Percentiles rank a stretch among this genome's conserved stretches.
phyloP scores from a whole-genome alignment of 768 basidiomycete genomes.

The Serendipita indica region DNA sequence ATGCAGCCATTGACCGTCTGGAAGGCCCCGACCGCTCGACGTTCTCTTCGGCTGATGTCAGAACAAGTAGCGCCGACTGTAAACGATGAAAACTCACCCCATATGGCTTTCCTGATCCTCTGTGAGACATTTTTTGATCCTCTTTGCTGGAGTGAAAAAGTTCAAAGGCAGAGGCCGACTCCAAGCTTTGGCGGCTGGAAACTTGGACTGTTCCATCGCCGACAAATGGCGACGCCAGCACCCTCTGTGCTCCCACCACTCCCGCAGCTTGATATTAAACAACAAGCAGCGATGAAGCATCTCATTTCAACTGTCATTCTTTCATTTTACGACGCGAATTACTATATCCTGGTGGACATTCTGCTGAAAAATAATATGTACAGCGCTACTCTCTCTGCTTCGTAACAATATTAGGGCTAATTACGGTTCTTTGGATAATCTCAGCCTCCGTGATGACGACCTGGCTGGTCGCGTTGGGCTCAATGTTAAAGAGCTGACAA shows the following conservation, averaged over 20 bases:
- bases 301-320: conserved; percentile 5
- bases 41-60: not conserved
- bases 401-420: not conserved
- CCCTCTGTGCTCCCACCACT: not conserved
- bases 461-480: conserved; percentile 81
- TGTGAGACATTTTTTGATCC: conserved; percentile 4
- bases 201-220: not conserved
- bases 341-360: conserved; percentile 84
- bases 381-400: not conserved
- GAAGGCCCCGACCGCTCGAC: not conserved
- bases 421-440: conserved; percentile 8
- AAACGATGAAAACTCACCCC: not conserved
- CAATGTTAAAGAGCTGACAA: conserved; percentile 79
- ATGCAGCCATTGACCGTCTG: conserved; percentile 58
- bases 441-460: conserved; percentile 84
- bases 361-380: conserved; percentile 87
- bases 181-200: not conserved
- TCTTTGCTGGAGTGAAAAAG: not conserved
- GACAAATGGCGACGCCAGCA: not conserved
- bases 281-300: not conserved
- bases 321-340: conserved; percentile 81
- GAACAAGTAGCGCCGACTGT: not conserved
- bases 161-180: not conserved
- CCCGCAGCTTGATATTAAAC: not conserved
- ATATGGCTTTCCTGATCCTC: conserved; percentile 8